phyloP scores from a whole-genome alignment of 768 basidiomycete genomes.

The Amanita inopinata region DNA sequence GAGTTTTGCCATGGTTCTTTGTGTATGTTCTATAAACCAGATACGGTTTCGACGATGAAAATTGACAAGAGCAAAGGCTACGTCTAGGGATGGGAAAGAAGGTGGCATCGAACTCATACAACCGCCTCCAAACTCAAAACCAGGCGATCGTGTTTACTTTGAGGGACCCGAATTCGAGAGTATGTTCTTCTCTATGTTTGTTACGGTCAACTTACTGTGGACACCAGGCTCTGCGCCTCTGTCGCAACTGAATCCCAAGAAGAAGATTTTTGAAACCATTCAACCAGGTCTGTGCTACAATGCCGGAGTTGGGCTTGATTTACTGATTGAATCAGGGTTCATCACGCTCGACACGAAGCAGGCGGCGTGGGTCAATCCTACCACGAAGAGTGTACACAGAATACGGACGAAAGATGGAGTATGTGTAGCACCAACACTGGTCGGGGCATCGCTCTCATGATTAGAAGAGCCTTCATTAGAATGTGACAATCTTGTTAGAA shows the following conservation, averaged over 20 bases:
- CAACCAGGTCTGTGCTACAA: constrained; percentile 57
- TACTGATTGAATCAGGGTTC: constrained; percentile 44
- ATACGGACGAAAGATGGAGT: constrained; percentile 83
- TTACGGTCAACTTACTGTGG: constrained; percentile 4
- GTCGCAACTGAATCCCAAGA: constrained; percentile 91
- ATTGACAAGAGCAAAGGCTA: constrained; percentile 43
- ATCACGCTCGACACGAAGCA: constrained; percentile 80
- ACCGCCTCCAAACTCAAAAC: constrained; percentile 77
- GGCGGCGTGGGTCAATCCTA: constrained; percentile 89
- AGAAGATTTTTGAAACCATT: constrained; percentile 96
- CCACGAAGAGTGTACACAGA: constrained; percentile 66
- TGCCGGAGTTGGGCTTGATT: background rate
- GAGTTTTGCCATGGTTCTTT: constrained; percentile 96
- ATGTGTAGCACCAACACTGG: constrained; percentile 68
- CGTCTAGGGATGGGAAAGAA: constrained; percentile 83
- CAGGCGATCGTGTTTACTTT: constrained; percentile 92
- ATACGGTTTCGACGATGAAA: constrained; percentile 2
- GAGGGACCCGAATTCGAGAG: constrained; percentile 84
- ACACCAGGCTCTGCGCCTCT: constrained; percentile 52
- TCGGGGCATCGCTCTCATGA: constrained; percentile 91
- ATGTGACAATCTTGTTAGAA: constrained; percentile 8
- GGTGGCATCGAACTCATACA: constrained; percentile 86
- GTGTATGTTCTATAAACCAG: constrained; percentile 35
- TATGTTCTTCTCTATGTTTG: constrained; percentile 22
- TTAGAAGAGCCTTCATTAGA: background rate